These are phyloP conservation scores for Tritrichomonas foetus DNA, from an alignment of 208 protist species.

Conservation along the genomic window DNA sequence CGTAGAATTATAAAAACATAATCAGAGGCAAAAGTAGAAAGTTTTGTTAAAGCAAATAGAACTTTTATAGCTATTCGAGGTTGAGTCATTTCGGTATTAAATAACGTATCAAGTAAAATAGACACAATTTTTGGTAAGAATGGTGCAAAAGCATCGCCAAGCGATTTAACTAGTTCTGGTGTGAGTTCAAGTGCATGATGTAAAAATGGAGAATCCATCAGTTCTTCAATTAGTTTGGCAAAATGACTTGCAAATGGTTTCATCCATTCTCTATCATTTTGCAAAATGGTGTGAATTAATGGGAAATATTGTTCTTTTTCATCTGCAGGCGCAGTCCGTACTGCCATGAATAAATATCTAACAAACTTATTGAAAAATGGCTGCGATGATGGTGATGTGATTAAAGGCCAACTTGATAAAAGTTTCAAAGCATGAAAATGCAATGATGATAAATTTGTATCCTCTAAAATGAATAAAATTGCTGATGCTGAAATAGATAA, in stretches of 20 bases:
- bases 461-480: background rate
- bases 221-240: background rate
- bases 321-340: background rate
- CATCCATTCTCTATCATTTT: background rate
- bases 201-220: background rate
- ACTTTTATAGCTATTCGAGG: background rate
- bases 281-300: background rate
- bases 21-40: background rate
- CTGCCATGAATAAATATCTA: background rate
- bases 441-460: background rate
- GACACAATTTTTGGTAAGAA: constrained; percentile 20
- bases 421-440: background rate
- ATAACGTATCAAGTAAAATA: background rate
- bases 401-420: background rate
- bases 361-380: constrained; percentile 15
- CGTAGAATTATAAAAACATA: constrained; percentile 5
- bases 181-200: background rate
- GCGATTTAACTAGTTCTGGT: background rate
- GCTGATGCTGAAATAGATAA: background rate
- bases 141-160: background rate
- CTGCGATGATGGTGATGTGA: background rate
- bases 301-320: constrained; percentile 9
- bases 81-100: background rate
- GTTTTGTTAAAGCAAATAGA: background rate
- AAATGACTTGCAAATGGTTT: background rate